Base-by-base conservation (phyloP, 345 rosid genomes). In the Lepidium africanum region DNA sequence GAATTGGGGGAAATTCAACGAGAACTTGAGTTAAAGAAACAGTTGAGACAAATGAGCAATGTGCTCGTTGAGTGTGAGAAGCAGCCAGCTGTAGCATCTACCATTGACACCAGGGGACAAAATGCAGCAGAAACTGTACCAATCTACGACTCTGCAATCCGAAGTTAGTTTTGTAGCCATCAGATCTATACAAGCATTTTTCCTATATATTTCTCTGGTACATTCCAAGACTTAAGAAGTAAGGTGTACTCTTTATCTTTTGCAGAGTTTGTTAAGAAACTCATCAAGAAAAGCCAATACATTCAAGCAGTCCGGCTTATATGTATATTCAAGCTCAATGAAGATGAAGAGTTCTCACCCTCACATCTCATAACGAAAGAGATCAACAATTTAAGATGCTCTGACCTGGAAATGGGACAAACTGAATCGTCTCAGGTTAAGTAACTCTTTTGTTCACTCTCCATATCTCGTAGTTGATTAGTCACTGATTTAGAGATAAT, bases 261-360 rank as follows among this genome's bases (percentile, higher is more conserved):
- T 42, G 68, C 75, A 70, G 75, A 61, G 54, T 7, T 61, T 70
- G 62, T 52, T 21, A 9, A 3, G 21, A 16, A 21, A 3, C 68
- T 61, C 37, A 70, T 61, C 25, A 11, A 23, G 5, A 42, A 52
- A 70, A 0, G 37, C 14, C 30, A 19, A 4, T 70, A 70, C 9
- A 61, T 70, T 51, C 27, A 54, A 2, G 75, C 75, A 19, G 39
- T 52, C 37, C 25, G 36, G 62, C 25, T 70, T 33, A 52, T 70
- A 30, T 70, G 75, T 52, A 0, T 11, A 9, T 70, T 70, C 35
- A 51, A 51, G 46, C 75, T 61, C 23, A 25, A 10, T 14, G 40
- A 11, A 7, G 55, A 10, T 14, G 40, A 15, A 11, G 55, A 35
- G 10, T 53, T 53, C 9, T 11, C 32, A 62, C 30, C 60, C 32